Percentiles rank a stretch among this genome's conserved stretches.
phyloP scores from a whole-genome alignment of 208 protist genomes.

The Trypanosoma avium region DNA sequence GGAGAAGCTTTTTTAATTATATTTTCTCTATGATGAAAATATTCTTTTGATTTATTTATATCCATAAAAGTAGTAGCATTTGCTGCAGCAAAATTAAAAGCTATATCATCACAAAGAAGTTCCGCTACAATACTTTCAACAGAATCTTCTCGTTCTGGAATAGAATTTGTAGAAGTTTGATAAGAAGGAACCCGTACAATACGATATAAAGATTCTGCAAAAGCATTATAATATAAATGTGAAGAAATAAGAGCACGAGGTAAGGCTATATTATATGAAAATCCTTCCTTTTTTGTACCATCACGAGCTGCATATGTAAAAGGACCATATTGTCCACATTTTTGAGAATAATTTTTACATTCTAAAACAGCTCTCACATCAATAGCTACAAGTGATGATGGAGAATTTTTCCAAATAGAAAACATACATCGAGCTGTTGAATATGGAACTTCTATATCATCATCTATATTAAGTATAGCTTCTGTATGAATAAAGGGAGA shows the following conservation, averaged over 20 bases:
- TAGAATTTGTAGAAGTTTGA: neutral
- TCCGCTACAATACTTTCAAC: conserved; percentile 18
- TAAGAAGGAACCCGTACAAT: neutral
- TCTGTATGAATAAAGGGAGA: conserved; percentile 9
- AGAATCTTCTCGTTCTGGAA: neutral
- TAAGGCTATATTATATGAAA: conserved; percentile 26
- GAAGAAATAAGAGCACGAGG: conserved; percentile 23
- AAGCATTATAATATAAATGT: conserved; percentile 16
- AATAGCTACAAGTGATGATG: conserved; percentile 17
- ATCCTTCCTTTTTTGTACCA: conserved; percentile 1
- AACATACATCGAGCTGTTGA: conserved; percentile 17
- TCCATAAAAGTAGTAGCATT: conserved; percentile 5
- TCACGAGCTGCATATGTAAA: conserved; percentile 20
- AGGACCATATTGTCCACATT: conserved; percentile 1
- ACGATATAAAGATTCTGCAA: conserved; percentile 9
- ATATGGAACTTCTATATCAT: conserved; percentile 25
- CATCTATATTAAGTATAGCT: conserved; percentile 30
- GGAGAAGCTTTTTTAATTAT: neutral
- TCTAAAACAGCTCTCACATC: conserved; percentile 22
- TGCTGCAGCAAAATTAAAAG: conserved; percentile 31
- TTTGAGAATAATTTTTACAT: neutral
- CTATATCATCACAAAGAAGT: conserved; percentile 35
- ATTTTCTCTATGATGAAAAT: neutral
- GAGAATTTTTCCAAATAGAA: conserved; percentile 11
- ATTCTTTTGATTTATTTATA: neutral